Percentiles rank a stretch among this genome's conserved stretches.
phyloP scores from a whole-genome alignment of 306 rosid species.

The Astragalus glycyphyllos region DNA sequence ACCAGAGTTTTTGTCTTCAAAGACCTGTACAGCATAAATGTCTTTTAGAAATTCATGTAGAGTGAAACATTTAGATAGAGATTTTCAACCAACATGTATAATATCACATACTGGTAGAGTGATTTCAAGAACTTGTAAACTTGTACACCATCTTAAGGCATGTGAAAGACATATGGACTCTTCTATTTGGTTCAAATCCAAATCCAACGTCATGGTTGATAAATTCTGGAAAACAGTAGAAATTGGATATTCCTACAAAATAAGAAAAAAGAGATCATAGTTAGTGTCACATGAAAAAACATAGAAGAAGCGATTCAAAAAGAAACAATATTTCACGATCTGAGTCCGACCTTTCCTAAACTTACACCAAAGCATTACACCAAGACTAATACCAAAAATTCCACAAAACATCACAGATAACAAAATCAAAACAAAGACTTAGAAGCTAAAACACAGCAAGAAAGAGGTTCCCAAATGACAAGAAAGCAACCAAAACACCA shows the following conservation, averaged over 20 bases:
- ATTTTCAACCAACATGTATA: background rate
- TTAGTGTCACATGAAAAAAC: background rate
- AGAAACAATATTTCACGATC: too few relatives aligned
- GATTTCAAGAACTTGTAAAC: conserved; percentile 21
- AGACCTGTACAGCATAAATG: conserved; percentile 1
- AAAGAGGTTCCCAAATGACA: too few relatives aligned
- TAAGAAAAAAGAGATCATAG: background rate
- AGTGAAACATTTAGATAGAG: background rate
- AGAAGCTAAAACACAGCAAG: too few relatives aligned
- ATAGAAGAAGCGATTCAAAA: too few relatives aligned
- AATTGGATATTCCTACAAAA: background rate
- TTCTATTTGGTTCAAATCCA: conserved; percentile 19
- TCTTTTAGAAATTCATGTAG: background rate
- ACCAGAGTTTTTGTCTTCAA: background rate
- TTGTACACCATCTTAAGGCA: conserved; percentile 1
- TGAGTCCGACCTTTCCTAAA: too few relatives aligned
- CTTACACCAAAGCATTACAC: too few relatives aligned
- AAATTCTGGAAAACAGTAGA: conserved; percentile 2
- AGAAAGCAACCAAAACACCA: too few relatives aligned
- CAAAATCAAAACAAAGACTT: too few relatives aligned
- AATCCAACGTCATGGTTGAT: conserved; percentile 27
- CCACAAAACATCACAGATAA: too few relatives aligned
- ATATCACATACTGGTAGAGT: conserved; percentile 28
- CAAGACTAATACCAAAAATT: too few relatives aligned
- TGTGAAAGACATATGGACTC: background rate